Base-by-base conservation (phyloP, 108 stramenopile genomes). In the Cyclotella baltica region DNA sequence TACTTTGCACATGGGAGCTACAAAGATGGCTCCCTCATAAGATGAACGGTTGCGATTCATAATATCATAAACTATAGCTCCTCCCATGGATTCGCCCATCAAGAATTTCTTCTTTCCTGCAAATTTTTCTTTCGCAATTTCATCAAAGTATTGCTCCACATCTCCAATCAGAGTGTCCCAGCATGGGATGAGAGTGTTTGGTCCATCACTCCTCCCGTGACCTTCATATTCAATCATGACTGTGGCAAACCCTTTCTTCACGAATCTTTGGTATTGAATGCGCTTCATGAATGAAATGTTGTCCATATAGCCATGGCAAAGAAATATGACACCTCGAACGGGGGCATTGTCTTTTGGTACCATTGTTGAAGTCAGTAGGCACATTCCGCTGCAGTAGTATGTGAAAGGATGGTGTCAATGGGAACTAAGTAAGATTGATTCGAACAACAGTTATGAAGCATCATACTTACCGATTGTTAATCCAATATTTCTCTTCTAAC, bases 81-180 rank as follows among this genome's bases (percentile, higher is more conserved):
- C 91, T 37, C 91, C 91, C 91, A 92, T 90, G 37, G 75, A 77
- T 63, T 92, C 91, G 0, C 91, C 91, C 85, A 86, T 83, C 69
- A 92, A 50, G 67, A 92, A 92, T 13, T 31, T 62, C 37, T 73
- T 78, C 48, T 72, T 74, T 13, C 67, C 77, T 18, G 86, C 64
- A 64, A 88, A 92, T 50, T 73, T 62, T 31, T 50, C 30, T 9
- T 22, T 22, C 11, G 67, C 74, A 3, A 76, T 79, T 43, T 77
- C 63, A 27, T 70, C 51, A 63, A 87, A 88, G 73, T 81, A 90
- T 20, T 72, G 43, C 23, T 81, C 74, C 3, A 84, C 86, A 68
- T 90, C 91, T 18, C 75, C 37, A 23, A 89, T 64, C 22, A 92
- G 37, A 0, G 27, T 65, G 25, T 87, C 51, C 76, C 75, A 92